These are phyloP conservation scores for Aspergillus mulundensis DNA, from an alignment of 495 filamentous ascomycete genomes.

Conservation along the genomic window DNA sequence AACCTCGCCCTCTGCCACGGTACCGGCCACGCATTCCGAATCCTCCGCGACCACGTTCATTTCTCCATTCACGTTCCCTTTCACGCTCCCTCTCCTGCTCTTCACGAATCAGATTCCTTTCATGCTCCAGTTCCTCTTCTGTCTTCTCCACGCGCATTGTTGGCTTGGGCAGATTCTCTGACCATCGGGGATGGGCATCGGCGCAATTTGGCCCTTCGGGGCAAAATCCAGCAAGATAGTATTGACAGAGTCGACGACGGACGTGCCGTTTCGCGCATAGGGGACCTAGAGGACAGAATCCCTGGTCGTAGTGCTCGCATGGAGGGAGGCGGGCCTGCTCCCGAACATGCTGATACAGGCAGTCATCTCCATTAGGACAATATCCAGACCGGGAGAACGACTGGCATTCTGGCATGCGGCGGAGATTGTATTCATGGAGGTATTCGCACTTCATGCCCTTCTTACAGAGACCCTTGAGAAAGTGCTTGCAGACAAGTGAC, in stretches of 20 bases:
- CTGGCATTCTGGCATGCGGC: slow-evolving; percentile 96
- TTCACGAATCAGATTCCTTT: slow-evolving; percentile 49
- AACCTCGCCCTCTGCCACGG: slow-evolving; percentile 44
- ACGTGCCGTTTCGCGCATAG: slow-evolving; percentile 84
- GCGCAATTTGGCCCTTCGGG: slow-evolving; percentile 76
- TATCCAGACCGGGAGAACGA: slow-evolving; percentile 85
- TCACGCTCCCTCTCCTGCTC: slow-evolving; percentile 51
- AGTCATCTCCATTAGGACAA: slow-evolving; percentile 95
- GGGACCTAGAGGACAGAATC: slow-evolving; percentile 88
- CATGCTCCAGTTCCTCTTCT: slow-evolving; percentile 58
- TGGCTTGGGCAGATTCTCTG: slow-evolving; percentile 66
- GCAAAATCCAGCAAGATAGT: slow-evolving; percentile 91
- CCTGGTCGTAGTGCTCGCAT: slow-evolving; percentile 92
- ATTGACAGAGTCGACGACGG: slow-evolving; percentile 67
- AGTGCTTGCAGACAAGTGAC: slow-evolving; percentile 94
- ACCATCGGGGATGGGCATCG: slow-evolving; percentile 79
- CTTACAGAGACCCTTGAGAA: slow-evolving; percentile 94
- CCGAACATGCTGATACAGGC: slow-evolving; percentile 90
- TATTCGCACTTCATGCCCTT: slow-evolving; percentile 96
- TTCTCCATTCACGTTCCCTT: slow-evolving; percentile 49
- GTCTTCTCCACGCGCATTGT: slow-evolving; percentile 58
- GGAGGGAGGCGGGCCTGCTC: slow-evolving; percentile 74
- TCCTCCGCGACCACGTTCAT: slow-evolving; percentile 43
- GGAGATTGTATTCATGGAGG: slow-evolving; percentile 95
- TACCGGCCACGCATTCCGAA: slow-evolving; percentile 50